These are phyloP conservation scores for Aspergillus cavernicola DNA, from an alignment of 495 filamentous ascomycete genomes.

Conservation along the genomic window DNA sequence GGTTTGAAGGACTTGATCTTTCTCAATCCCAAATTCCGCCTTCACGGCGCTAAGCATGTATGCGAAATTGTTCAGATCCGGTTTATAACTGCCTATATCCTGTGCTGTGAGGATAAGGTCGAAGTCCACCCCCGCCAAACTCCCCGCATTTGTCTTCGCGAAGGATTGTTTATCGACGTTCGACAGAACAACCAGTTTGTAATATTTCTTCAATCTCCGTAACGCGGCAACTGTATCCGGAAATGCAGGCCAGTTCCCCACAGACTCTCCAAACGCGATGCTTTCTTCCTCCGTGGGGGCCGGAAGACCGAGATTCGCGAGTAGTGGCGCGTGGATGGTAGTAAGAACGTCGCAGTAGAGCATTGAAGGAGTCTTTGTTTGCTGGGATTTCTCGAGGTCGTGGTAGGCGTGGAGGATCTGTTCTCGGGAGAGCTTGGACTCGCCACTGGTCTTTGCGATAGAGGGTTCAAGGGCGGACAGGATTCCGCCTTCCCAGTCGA, in stretches of 20 bases:
- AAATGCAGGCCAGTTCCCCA: constrained; percentile 62
- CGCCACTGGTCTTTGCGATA: constrained; percentile 28
- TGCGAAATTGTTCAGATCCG: constrained; percentile 60
- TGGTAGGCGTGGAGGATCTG: constrained; percentile 37
- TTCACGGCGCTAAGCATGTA: constrained; percentile 56
- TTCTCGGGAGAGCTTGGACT: constrained; percentile 32
- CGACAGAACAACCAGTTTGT: constrained; percentile 67
- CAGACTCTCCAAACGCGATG: constrained; percentile 45
- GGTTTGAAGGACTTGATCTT: constrained; percentile 59
- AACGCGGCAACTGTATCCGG: constrained; percentile 61
- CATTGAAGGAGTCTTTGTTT: constrained; percentile 46
- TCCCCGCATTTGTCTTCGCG: constrained; percentile 44
- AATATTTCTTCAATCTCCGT: constrained; percentile 50
- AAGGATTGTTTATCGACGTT: constrained; percentile 70
- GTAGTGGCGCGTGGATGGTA: constrained; percentile 44
- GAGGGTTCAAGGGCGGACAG: constrained; percentile 38
- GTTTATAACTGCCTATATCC: constrained; percentile 75
- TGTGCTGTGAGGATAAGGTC: constrained; percentile 71
- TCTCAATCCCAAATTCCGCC: constrained; percentile 51
- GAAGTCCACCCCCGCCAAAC: constrained; percentile 51
- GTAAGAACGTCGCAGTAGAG: constrained; percentile 57
- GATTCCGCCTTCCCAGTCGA: constrained; percentile 66
- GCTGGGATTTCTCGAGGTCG: constrained; percentile 41
- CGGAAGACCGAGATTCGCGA: constrained; percentile 35
- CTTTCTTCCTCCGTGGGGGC: constrained; percentile 28